phyloP scores from a whole-genome alignment of 2,329 filamentous ascomycete genomes.

The Rhynchosporium agropyri region DNA sequence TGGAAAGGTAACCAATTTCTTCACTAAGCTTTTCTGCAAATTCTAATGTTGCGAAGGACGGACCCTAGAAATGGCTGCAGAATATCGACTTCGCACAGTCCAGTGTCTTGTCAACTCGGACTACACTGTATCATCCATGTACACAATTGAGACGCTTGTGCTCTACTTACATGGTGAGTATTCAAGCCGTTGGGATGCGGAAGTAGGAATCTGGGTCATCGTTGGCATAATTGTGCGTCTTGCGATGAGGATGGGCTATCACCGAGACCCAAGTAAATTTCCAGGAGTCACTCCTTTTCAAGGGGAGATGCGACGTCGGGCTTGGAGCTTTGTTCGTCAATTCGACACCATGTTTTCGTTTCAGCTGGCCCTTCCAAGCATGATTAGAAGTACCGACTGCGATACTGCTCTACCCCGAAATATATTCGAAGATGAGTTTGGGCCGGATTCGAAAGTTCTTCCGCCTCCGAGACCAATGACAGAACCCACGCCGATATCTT shows the following conservation, averaged over 20 bases:
- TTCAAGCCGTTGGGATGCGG: constrained; percentile 71
- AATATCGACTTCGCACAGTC: constrained; percentile 72
- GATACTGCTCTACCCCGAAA: constrained; percentile 77
- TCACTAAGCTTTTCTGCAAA: neutral
- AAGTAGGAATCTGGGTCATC: constrained; percentile 55
- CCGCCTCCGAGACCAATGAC: constrained; percentile 68
- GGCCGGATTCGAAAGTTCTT: constrained; percentile 66
- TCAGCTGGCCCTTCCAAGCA: constrained; percentile 61
- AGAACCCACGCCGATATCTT: constrained; percentile 76
- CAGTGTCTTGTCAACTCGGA: constrained; percentile 77
- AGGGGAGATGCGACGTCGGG: constrained; percentile 72
- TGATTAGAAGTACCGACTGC: constrained; percentile 74
- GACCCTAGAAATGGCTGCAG: constrained; percentile 59
- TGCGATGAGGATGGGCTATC: constrained; percentile 61
- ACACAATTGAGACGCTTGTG: constrained; percentile 78
- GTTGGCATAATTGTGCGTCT: constrained; percentile 57
- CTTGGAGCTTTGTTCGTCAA: constrained; percentile 73
- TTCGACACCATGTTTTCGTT: constrained; percentile 78
- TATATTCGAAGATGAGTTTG: constrained; percentile 79
- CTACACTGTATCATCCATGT: constrained; percentile 73
- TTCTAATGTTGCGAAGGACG: constrained; percentile 38
- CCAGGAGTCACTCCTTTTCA: constrained; percentile 72
- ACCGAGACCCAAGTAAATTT: constrained; percentile 77
- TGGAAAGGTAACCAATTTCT: constrained; percentile 61
- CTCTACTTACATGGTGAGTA: constrained; percentile 78